These are phyloP conservation scores for Rubia occidens DNA, from an alignment of 305 asterid genomes.

Conservation along the genomic window DNA sequence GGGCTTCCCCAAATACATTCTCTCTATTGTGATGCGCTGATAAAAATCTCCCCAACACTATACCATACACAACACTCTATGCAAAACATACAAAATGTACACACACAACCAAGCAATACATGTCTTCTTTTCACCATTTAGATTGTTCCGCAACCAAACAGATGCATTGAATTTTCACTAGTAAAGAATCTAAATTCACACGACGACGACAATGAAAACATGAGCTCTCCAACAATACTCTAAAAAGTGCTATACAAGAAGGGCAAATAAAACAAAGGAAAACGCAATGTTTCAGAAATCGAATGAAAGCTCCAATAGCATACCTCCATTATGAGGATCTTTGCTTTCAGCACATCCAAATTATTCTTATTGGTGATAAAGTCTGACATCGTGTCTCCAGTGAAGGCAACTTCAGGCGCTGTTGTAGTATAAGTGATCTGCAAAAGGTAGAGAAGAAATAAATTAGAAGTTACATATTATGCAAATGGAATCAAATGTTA, in stretches of 20 bases:
- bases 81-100: background rate
- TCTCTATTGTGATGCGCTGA: too few relatives aligned
- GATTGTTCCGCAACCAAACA: background rate
- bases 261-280: background rate
- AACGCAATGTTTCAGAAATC: background rate
- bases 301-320: constrained; percentile 9
- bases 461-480: background rate
- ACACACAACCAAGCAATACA: background rate
- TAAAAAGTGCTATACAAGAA: background rate
- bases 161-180: background rate
- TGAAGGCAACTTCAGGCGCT: constrained; percentile 84
- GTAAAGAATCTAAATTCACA: background rate
- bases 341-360: constrained; percentile 64
- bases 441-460: constrained; percentile 11
- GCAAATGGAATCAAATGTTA: background rate
- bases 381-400: constrained; percentile 93
- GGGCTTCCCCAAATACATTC: background rate
- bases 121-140: background rate
- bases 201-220: background rate
- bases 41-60: background rate
- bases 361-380: constrained; percentile 66
- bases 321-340: constrained; percentile 91
- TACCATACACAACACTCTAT: background rate
- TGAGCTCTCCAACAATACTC: background rate
- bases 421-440: constrained; percentile 68